phyloP scores from a whole-genome alignment of 768 basidiomycete genomes.

The Auricularia sp. region DNA sequence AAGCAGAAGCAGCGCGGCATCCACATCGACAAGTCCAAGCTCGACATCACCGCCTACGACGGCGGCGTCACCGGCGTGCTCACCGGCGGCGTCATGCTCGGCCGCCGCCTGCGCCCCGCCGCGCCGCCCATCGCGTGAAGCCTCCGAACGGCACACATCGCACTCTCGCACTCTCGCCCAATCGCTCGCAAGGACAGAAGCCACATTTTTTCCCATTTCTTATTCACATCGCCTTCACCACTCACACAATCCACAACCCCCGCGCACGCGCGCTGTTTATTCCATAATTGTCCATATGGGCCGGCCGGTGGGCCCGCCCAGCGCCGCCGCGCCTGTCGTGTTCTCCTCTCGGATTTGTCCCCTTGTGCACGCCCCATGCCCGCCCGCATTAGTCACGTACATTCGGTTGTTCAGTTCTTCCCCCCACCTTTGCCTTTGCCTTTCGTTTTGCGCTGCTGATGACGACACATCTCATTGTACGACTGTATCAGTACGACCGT shows the following conservation, averaged over 20 bases:
- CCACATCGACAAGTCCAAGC: slow-evolving; percentile 65
- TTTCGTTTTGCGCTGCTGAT: background rate
- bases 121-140: background rate
- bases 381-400: too few species aligned
- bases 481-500: background rate
- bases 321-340: too few species aligned
- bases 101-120: slow-evolving; percentile 21
- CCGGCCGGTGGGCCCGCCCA: too few species aligned
- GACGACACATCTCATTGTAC: background rate
- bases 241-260: too few species aligned
- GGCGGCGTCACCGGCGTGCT: slow-evolving; percentile 83
- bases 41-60: slow-evolving; percentile 63
- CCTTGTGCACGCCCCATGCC: too few species aligned
- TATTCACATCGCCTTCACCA: too few species aligned
- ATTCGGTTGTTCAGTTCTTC: background rate
- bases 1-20: slow-evolving; percentile 43
- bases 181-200: background rate
- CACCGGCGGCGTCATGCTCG: slow-evolving; percentile 83
- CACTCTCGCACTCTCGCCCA: background rate
- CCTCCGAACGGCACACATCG: background rate
- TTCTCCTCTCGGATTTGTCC: too few species aligned
- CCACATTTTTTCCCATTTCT: too few species aligned
- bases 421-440: background rate
- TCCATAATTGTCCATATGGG: too few species aligned
- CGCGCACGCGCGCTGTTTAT: too few species aligned